phyloP scores from a whole-genome alignment of 495 filamentous ascomycete genomes.

The Penicillium coprophilum region DNA sequence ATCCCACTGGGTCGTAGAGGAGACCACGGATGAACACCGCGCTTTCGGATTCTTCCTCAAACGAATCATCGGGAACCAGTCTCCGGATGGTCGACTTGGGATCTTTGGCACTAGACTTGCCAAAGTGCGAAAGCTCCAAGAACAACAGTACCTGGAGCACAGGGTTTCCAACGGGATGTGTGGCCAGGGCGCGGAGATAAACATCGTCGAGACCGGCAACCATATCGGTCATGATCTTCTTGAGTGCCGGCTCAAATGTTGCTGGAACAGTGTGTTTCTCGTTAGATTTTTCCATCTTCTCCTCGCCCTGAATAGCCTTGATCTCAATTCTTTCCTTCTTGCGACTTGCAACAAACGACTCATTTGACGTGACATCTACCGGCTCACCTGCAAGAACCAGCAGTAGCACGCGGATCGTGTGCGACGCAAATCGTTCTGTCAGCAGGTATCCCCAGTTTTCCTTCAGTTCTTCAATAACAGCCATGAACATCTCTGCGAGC shows the following conservation, averaged over 20 bases:
- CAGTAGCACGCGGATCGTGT: slow-evolving; percentile 80
- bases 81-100: slow-evolving; percentile 56
- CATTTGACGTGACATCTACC: slow-evolving; percentile 60
- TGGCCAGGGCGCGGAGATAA: slow-evolving; percentile 74
- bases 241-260: slow-evolving; percentile 70
- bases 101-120: slow-evolving; percentile 62
- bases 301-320: slow-evolving; percentile 29
- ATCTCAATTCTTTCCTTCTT: slow-evolving; percentile 79
- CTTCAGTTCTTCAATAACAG: slow-evolving; percentile 78
- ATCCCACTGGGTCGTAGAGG: slow-evolving; percentile 86
- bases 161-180: slow-evolving; percentile 85
- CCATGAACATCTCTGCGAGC: slow-evolving; percentile 83
- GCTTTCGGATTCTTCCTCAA: slow-evolving; percentile 57
- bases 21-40: slow-evolving; percentile 77
- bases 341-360: slow-evolving; percentile 76
- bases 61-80: slow-evolving; percentile 64
- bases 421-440: slow-evolving; percentile 86
- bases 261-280: slow-evolving; percentile 65
- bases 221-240: slow-evolving; percentile 75
- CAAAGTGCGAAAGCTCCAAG: slow-evolving; percentile 71
- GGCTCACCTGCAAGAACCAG: slow-evolving; percentile 82
- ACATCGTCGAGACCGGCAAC: slow-evolving; percentile 67
- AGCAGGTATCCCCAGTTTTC: slow-evolving; percentile 79
- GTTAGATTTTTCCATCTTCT: slow-evolving; percentile 37
- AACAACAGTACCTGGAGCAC: slow-evolving; percentile 83